A percentile compares a stretch with the other conserved stretches of the same genome.
These are phyloP conservation scores for Tephrocybe sp. DNA, from an alignment of 768 basidiomycete species.

Conservation along the genomic window DNA sequence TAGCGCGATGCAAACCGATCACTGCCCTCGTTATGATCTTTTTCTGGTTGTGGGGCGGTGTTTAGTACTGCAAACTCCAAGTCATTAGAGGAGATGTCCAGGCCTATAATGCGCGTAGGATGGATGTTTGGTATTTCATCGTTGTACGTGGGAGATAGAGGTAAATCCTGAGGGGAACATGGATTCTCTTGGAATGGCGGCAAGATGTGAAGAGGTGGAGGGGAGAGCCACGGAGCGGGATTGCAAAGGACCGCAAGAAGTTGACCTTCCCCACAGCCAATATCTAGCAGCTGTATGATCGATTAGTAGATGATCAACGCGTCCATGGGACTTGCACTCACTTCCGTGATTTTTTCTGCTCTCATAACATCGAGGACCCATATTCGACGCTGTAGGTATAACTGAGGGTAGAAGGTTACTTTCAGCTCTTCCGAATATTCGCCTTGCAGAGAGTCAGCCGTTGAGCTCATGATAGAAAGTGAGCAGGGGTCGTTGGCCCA, in stretches of 20 bases:
- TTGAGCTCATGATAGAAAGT: conserved; percentile 4
- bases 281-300: conserved; percentile 63
- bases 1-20: conserved; percentile 24
- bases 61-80: conserved; percentile 54
- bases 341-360: conserved; percentile 54
- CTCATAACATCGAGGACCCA: conserved; percentile 70
- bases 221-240: conserved; percentile 68
- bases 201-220: conserved; percentile 37
- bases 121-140: conserved; percentile 60
- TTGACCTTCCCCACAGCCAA: conserved; percentile 84
- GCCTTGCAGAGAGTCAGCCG: conserved; percentile 10
- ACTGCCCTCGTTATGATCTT: conserved; percentile 19
- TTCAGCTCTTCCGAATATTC: conserved; percentile 35
- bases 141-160: conserved; percentile 31
- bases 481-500: not conserved
- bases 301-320: not conserved
- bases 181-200: conserved; percentile 9
- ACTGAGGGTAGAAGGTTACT: conserved; percentile 68
- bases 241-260: conserved; percentile 70
- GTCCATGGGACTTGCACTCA: conserved; percentile 23
- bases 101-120: conserved; percentile 55
- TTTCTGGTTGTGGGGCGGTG: conserved; percentile 33
- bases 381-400: conserved; percentile 65
- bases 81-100: conserved; percentile 60
- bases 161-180: conserved; percentile 18